A percentile compares a stretch with the other conserved stretches of the same genome.
Evolutionary conservation across 2,329 filamentous ascomycete genomes (phyloP).

Genomic region (Penicillium nordicum): DNA sequence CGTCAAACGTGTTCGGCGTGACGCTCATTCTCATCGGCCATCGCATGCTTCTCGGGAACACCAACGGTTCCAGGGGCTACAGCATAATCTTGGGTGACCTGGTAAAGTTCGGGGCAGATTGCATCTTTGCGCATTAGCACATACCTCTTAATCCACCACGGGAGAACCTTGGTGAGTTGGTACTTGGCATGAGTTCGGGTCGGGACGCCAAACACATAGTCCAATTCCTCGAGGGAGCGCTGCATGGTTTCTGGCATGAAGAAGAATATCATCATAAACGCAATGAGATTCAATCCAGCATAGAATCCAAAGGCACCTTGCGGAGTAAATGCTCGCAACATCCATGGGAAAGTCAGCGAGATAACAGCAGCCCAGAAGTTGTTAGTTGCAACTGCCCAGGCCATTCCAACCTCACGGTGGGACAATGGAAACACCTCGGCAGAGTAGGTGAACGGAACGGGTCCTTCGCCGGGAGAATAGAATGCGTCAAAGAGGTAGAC

Average conservation of each 20-base stretch:
- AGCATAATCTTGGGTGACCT: background rate
- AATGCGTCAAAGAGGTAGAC: slow-evolving; percentile 67
- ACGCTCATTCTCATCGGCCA: background rate
- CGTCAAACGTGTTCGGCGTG: background rate
- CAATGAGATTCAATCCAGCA: slow-evolving; percentile 53
- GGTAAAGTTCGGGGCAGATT: slow-evolving; percentile 49
- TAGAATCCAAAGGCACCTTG: slow-evolving; percentile 59
- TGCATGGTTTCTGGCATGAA: slow-evolving; percentile 52
- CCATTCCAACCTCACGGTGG: slow-evolving; percentile 45
- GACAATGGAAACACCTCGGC: slow-evolving; percentile 45
- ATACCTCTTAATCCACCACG: slow-evolving; percentile 59
- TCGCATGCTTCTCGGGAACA: background rate
- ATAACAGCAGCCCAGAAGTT: slow-evolving; percentile 45
- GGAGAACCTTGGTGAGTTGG: slow-evolving; percentile 52
- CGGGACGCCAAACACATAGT: slow-evolving; percentile 52
- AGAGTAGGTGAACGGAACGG: slow-evolving; percentile 21
- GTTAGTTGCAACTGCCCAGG: slow-evolving; percentile 36
- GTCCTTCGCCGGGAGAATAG: slow-evolving; percentile 53
- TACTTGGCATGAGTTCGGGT: slow-evolving; percentile 53
- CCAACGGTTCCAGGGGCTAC: background rate
- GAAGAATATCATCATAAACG: slow-evolving; percentile 58
- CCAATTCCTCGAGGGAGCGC: slow-evolving; percentile 53
- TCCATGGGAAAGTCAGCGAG: slow-evolving; percentile 44
- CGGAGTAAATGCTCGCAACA: slow-evolving; percentile 44
- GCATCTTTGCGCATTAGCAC: slow-evolving; percentile 50